Evolutionary conservation across 768 basidiomycete species (phyloP).

Genomic region (Lactarius hengduanensis): DNA sequence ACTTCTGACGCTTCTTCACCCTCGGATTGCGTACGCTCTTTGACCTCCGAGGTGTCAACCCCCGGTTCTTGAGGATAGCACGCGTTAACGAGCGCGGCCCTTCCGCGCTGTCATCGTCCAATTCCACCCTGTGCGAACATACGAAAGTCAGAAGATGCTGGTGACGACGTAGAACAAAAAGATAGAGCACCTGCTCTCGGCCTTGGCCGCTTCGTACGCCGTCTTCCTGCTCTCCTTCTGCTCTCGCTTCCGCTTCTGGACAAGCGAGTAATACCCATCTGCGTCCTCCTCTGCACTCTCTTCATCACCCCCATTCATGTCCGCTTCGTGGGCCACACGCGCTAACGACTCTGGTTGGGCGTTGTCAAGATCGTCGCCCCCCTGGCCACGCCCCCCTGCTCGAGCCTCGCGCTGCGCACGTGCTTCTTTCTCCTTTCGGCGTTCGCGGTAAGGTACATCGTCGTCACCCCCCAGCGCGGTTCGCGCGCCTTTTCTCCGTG

Average conservation of each 20-base stretch:
- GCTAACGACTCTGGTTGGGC: slow-evolving; percentile 44
- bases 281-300: slow-evolving; percentile 43
- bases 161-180: neutral
- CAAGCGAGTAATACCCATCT: slow-evolving; percentile 88
- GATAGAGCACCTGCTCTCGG: slow-evolving; percentile 53
- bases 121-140: slow-evolving; percentile 33
- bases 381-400: slow-evolving; percentile 46
- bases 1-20: slow-evolving; percentile 93
- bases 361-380: slow-evolving; percentile 68
- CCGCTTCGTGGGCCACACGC: slow-evolving; percentile 33
- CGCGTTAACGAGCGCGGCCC: slow-evolving; percentile 90
- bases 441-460: slow-evolving; percentile 86
- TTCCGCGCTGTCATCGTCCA: slow-evolving; percentile 42
- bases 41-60: slow-evolving; percentile 85
- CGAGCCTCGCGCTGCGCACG: slow-evolving; percentile 55
- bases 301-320: slow-evolving; percentile 41
- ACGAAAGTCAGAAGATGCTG: slow-evolving; percentile 10
- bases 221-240: slow-evolving; percentile 78
- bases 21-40: slow-evolving; percentile 95
- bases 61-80: slow-evolving; percentile 90
- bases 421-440: slow-evolving; percentile 60
- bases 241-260: slow-evolving; percentile 68
- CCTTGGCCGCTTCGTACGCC: slow-evolving; percentile 68
- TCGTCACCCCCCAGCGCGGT: slow-evolving; percentile 86
- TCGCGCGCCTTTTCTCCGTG: slow-evolving; percentile 72